Percentiles rank a stretch among this genome's conserved stretches.
Conservation (phyloP, 208 protist genomes). For the Strigomonas galati region DNA sequence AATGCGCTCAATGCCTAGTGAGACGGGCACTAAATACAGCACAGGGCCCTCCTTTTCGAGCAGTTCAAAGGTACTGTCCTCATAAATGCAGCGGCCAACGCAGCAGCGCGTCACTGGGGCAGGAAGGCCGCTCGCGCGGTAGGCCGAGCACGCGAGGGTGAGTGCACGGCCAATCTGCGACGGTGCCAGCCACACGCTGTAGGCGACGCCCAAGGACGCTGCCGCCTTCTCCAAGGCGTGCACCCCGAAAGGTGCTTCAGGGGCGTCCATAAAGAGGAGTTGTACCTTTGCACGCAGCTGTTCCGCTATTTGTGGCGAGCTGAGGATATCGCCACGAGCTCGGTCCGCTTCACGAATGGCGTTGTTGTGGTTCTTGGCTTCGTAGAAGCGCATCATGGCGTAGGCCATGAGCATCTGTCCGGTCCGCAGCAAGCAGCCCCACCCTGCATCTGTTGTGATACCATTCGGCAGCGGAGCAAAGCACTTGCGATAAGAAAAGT, state of each 20-base stretch:
- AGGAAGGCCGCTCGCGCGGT: conserved; percentile 18
- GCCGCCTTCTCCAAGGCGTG: conserved; percentile 54
- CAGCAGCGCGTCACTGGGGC: conserved; percentile 34
- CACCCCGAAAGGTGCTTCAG: conserved; percentile 62
- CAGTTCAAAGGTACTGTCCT: conserved; percentile 8
- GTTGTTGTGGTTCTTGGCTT: background rate
- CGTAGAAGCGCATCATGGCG: conserved; percentile 41
- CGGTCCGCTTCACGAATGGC: background rate
- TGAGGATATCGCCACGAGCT: background rate
- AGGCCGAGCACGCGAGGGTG: conserved; percentile 16
- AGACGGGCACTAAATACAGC: conserved; percentile 51
- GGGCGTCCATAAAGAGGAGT: conserved; percentile 55
- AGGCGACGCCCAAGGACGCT: conserved; percentile 34
- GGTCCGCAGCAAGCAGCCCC: conserved; percentile 90
- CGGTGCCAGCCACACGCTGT: conserved; percentile 55
- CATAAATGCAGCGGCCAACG: conserved; percentile 28
- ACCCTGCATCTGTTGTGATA: conserved; percentile 69
- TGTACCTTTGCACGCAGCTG: background rate
- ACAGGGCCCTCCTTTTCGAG: conserved; percentile 16
- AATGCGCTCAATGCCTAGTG: conserved; percentile 47
- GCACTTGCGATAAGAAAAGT: conserved; percentile 81
- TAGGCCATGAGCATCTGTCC: conserved; percentile 85
- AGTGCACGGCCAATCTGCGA: conserved; percentile 44
- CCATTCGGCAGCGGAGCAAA: conserved; percentile 58
- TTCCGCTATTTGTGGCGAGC: background rate